Base-by-base conservation (phyloP, 2,329 filamentous ascomycete genomes). In the Ilyonectria robusta region DNA sequence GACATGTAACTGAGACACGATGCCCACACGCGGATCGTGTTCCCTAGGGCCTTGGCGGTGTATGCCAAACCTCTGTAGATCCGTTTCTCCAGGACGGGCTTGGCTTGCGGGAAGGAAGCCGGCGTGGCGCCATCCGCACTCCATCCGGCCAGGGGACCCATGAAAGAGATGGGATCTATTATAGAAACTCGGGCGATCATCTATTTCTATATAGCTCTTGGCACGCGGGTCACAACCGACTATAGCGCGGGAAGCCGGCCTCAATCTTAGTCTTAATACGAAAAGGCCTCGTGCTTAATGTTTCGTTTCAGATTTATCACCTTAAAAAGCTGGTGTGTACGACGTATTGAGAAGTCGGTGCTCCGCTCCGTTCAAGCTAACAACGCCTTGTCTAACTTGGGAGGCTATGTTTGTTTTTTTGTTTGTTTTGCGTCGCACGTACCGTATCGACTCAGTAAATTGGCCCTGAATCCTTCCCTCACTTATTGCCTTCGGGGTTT, bases 1-100 rank as follows among this genome's bases (percentile, higher is more conserved):
- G 1, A 66, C 65, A n/a, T 82, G 80, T 62, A 67, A 70, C 48
- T 78, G 61, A 75, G 65, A 66, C 58, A 65, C 62, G 6, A 65
- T 62, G 5, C 47, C 23, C 7, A 26, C 47, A 6, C 11, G 31
- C 7, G 21, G 23, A 48, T 50, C 23, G 47, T 50, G 23, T 8
- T 50, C 8, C 15, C 47, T 50, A 50, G 47, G 31, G 8, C 31
- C 31, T 33, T 33, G 31, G 31, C 31, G 31, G 8, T 50, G 47
- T 29, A 51, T 59, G 26, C 51, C 31, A 17, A 40, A 44, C 26
- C 26, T 26, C 47, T 11, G 8, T 31, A 48, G 46, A 50, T 31
- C n/a, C 23, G 15, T n/a, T 50, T 50, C 47, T 50, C 47, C 47
- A 50, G 47, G 47, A 29, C 17, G 15, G 23, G 23, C 47, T 29